Base-by-base conservation (phyloP, 2,329 filamentous ascomycete genomes). In the Claviceps spartinae region DNA sequence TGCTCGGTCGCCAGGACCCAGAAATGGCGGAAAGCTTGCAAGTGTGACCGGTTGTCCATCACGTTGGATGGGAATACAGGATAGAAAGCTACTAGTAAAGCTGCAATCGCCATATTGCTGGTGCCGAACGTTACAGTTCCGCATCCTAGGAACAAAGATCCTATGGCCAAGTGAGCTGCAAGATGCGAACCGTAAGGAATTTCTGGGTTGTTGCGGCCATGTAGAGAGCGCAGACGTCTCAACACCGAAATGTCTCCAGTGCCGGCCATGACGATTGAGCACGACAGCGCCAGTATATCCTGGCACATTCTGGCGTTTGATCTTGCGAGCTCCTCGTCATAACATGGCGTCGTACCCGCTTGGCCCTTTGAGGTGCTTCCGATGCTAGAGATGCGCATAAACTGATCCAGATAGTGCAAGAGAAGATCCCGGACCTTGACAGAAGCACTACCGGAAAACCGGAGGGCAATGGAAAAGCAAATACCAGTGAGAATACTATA, bases 1-100 rank as follows among this genome's bases (percentile, higher is more conserved):
- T 88, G 81, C 61, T 98, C 93, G 0, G 87, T 85, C 1, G 93
- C 93, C 3, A 98, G 76, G 11, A 95, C 91, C 93, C 93, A 98
- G 62, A 98, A 86, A 67, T 98, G 91, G 5, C 94, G 82, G 71
- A 98, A 93, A 3, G 94, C 93, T 70, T 98, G 93, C 5, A 98
- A 76, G 61, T 98, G 93, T 11, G 88, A 89, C 57, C 87, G 85
- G 63, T 97, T 97, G 69, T 98, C 93, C 61, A 95, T 85, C 2
- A 97, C 87, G 34, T 81, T 85, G 9, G 81, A 85, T 0, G 93
- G 93, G 64, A 95, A 96, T 20, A 96, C 77, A 0, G 93, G 93
- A 62, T 98, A 98, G 66, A 98, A 95, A 1, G 93, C 85, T 44
- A 93, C 84, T 7, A 98, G 79, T 6, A 98, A 74, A 13, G 88